Base-by-base conservation (phyloP, 495 filamentous ascomycete species). In the Lasiosphaeria ovina region DNA sequence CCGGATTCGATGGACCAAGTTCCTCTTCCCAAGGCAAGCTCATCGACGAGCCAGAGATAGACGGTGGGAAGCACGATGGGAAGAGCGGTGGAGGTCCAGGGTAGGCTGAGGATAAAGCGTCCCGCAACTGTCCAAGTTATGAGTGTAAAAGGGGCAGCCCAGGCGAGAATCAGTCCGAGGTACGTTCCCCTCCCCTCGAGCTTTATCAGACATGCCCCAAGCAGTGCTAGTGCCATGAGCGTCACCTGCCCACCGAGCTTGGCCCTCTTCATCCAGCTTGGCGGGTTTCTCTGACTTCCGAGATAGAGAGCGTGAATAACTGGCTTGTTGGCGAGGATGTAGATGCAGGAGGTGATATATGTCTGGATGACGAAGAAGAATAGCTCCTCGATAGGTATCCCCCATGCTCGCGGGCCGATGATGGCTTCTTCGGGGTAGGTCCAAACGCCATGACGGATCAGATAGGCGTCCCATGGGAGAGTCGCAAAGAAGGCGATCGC, bases 321-420 rank as follows among this genome's bases (percentile, higher is more conserved):
- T 33, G 83, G 77, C 62, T 86, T 88, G 68, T 80, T 89, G 6
- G 84, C 63, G 3, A 89, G 70, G 8, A 85, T 73, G 67, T 90
- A 90, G 31, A 89, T 65, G 35, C 89, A 68, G 3, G 81, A 80
- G 5, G 87, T 89, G 66, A 79, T 86, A 67, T 88, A 90, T 6
- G 87, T 89, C 69, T 90, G 87, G 36, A 90, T 81, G n/a, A 88
- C 68, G 70, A 89, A 89, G 77, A 89, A 90, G 72, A 89, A 89
- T 31, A 89, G 61, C 64, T 89, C 87, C 66, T 90, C 87, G 3
- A 79, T 62, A 0, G 87, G 87, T 52, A 90, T 84, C 6, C 67
- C 67, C 64, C 83, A 82, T 17, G 89, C 68, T 1, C 73, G 82
- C 14, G 73, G 77, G 1, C 87, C 87, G 42, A 85, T 51, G 17